A percentile compares a stretch with the other conserved stretches of the same genome.
Conservation (phyloP, 768 basidiomycete genomes). For the Suillus luteus region DNA sequence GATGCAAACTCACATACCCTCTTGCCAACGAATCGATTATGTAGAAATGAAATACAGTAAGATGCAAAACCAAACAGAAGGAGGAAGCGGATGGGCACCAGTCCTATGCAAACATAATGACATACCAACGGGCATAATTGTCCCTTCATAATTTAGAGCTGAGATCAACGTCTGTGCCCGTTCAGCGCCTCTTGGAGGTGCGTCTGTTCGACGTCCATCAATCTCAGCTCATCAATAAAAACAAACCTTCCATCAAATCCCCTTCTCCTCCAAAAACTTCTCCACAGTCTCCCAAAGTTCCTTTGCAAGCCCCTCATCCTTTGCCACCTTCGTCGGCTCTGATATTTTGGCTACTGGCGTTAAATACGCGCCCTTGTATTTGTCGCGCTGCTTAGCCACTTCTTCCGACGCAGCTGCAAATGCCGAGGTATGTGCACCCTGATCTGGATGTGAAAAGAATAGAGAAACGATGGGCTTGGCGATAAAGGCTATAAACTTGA, state of each 20-base stretch:
- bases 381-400: constrained; percentile 22
- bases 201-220: background rate
- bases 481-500: constrained; percentile 26
- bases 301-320: constrained; percentile 26
- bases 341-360: constrained; percentile 25
- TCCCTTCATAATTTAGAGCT: too few species aligned
- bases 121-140: background rate
- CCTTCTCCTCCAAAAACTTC: constrained; percentile 26
- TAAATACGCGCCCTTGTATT: constrained; percentile 35
- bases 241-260: constrained; percentile 13
- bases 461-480: constrained; percentile 22
- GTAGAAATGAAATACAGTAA: background rate
- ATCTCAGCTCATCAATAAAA: background rate
- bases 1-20: background rate
- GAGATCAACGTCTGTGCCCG: too few species aligned
- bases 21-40: background rate
- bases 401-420: constrained; percentile 34
- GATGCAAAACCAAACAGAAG: background rate
- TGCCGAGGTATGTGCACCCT: constrained; percentile 29
- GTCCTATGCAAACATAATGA: background rate
- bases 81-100: background rate
- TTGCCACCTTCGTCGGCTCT: constrained; percentile 16
- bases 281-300: constrained; percentile 34
- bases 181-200: background rate
- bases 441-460: constrained; percentile 20